Evolutionary conservation across 192 early-diverging fungal species (phyloP).

Genomic region (Radiomyces spectabilis): DNA sequence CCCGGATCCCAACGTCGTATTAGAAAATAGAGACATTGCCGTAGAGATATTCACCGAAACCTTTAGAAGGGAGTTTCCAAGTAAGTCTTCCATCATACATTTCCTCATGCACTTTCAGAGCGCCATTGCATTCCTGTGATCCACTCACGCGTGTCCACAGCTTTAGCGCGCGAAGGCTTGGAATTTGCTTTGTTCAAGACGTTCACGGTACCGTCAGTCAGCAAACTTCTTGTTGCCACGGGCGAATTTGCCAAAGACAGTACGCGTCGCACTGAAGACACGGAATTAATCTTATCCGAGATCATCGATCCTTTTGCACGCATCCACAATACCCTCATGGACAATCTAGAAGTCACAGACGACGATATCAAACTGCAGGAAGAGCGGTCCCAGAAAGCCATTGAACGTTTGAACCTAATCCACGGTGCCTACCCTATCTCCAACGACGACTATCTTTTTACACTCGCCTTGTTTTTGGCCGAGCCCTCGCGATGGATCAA

Average conservation of each 20-base stretch:
- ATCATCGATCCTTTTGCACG: constrained; percentile 23
- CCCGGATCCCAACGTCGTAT: constrained; percentile 29
- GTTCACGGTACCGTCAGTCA: constrained; percentile 32
- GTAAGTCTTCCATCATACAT: too few species aligned
- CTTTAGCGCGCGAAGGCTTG: constrained; percentile 6
- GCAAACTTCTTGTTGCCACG: constrained; percentile 26
- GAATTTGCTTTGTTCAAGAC: constrained; percentile 41
- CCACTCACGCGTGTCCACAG: too few species aligned
- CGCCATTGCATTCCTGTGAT: too few species aligned
- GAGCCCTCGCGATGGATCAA: constrained; percentile 25
- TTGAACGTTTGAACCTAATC: constrained; percentile 32
- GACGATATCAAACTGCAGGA: constrained; percentile 8
- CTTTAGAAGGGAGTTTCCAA: constrained; percentile 27
- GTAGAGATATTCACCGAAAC: constrained; percentile 12
- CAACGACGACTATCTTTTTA: constrained; percentile 39
- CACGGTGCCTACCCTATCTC: constrained; percentile 36
- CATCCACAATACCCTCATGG: constrained; percentile 9
- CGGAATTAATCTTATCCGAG: constrained; percentile 24
- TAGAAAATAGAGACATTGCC: constrained; percentile 20
- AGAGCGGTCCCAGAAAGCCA: constrained; percentile 8
- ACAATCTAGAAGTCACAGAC: constrained; percentile 6
- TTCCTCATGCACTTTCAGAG: too few species aligned
- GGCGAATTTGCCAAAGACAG: constrained; percentile 13
- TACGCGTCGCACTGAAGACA: constrained; percentile 28
- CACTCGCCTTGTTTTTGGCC: constrained; percentile 23